Evolutionary conservation across 768 basidiomycete species (phyloP).

Genomic region (Lentinula sp.): DNA sequence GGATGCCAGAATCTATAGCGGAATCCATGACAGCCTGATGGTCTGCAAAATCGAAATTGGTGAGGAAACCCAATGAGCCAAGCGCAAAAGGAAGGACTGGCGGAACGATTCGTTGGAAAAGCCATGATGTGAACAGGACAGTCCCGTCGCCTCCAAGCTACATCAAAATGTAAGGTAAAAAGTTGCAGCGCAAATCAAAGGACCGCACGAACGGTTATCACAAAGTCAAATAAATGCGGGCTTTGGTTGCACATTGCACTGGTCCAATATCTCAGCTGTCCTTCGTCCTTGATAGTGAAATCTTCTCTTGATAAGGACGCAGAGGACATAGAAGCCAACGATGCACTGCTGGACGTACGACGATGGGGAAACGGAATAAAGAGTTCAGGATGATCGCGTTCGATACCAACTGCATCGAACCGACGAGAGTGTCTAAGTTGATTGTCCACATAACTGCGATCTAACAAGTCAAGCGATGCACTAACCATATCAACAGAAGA

Average conservation of each 20-base stretch:
- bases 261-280: slow-evolving; percentile 97
- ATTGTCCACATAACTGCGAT: slow-evolving; percentile 81
- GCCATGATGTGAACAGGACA: slow-evolving; percentile 97
- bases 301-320: slow-evolving; percentile 38
- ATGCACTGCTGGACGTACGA: slow-evolving; percentile 63
- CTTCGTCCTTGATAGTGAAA: slow-evolving; percentile 51
- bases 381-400: slow-evolving; percentile 81
- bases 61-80: slow-evolving; percentile 95
- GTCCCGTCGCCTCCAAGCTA: slow-evolving; percentile 98
- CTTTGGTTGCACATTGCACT: slow-evolving; percentile 89
- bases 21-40: slow-evolving; percentile 82
- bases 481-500: slow-evolving; percentile 10
- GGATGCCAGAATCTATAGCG: slow-evolving; percentile 86
- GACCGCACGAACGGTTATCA: slow-evolving; percentile 75
- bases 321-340: slow-evolving; percentile 51
- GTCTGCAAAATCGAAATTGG: slow-evolving; percentile 91
- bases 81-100: slow-evolving; percentile 96
- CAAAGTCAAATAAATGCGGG: slow-evolving; percentile 95
- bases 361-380: slow-evolving; percentile 76
- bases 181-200: slow-evolving; percentile 10
- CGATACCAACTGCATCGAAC: slow-evolving; percentile 89
- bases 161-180: not conserved
- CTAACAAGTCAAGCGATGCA: slow-evolving; percentile 7
- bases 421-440: slow-evolving; percentile 86
- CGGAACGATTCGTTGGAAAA: slow-evolving; percentile 98